Percentiles rank a stretch among this genome's conserved stretches.
These are phyloP conservation scores for Penicillium sp. DNA, from an alignment of 2,329 filamentous ascomycete genomes.

Conservation along the genomic window DNA sequence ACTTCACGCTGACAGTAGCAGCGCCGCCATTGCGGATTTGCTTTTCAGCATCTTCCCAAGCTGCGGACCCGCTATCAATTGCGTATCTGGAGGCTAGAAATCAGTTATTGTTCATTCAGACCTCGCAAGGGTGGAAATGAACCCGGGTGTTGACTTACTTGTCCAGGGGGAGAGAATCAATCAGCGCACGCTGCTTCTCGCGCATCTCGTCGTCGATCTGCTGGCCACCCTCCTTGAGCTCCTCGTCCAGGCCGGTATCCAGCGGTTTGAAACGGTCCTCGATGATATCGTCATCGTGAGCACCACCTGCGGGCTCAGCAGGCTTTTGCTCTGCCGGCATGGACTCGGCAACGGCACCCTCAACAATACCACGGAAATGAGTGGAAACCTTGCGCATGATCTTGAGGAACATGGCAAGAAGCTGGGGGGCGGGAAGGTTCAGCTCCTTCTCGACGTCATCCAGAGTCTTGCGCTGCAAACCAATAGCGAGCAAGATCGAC, in stretches of 20 bases:
- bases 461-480: conserved; percentile 85
- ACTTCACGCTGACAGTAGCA: conserved; percentile 63
- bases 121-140: background rate
- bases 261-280: conserved; percentile 69
- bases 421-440: conserved; percentile 69
- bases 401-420: conserved; percentile 97
- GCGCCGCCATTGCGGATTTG: conserved; percentile 63
- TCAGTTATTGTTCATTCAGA: conserved; percentile 42
- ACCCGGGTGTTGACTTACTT: conserved; percentile 60
- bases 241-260: conserved; percentile 71
- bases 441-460: conserved; percentile 79
- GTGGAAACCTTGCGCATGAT: conserved; percentile 82
- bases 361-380: conserved; percentile 73
- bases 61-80: conserved; percentile 48
- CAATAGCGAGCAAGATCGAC: conserved; percentile 83
- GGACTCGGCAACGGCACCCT: conserved; percentile 68
- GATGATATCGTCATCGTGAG: conserved; percentile 64
- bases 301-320: conserved; percentile 51
- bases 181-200: conserved; percentile 81
- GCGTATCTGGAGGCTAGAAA: conserved; percentile 42
- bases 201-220: conserved; percentile 69
- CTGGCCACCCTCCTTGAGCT: conserved; percentile 79
- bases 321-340: conserved; percentile 58
- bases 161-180: conserved; percentile 86
- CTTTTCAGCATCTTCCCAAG: conserved; percentile 67